These are phyloP conservation scores for Phytomonas sp. DNA, from an alignment of 208 protist species.

Conservation along the genomic window DNA sequence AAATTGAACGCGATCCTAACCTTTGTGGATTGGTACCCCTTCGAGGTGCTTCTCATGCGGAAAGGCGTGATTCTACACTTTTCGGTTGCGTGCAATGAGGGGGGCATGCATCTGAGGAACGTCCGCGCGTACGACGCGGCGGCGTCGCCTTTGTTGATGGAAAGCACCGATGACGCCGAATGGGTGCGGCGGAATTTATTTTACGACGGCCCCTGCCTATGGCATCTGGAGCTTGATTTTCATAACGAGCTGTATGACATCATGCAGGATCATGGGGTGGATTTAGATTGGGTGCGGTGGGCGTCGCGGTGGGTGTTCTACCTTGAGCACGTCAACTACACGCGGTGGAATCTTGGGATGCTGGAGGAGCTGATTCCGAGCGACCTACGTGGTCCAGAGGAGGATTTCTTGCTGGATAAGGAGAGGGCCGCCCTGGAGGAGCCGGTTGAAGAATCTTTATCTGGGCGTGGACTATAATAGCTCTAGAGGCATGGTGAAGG, in stretches of 20 bases:
- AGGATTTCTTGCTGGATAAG: slow-evolving; percentile 47
- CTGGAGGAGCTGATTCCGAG: slow-evolving; percentile 61
- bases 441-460: slow-evolving; percentile 54
- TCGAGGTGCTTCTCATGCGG: slow-evolving; percentile 67
- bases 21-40: slow-evolving; percentile 67
- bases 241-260: slow-evolving; percentile 81
- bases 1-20: slow-evolving; percentile 53
- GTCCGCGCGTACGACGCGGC: slow-evolving; percentile 61
- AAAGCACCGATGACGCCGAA: slow-evolving; percentile 36
- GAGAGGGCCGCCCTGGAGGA: slow-evolving; percentile 44
- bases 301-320: slow-evolving; percentile 71
- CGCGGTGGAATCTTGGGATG: slow-evolving; percentile 53
- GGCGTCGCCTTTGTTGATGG: slow-evolving; percentile 18
- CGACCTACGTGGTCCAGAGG: slow-evolving; percentile 29
- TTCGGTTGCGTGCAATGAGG: slow-evolving; percentile 58
- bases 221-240: slow-evolving; percentile 76
- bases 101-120: slow-evolving; percentile 84
- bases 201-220: slow-evolving; percentile 81
- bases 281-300: slow-evolving; percentile 66
- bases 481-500: too few relatives aligned
- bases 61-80: slow-evolving; percentile 74
- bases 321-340: slow-evolving; percentile 57
- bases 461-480: slow-evolving; percentile 22
- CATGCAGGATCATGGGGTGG: slow-evolving; percentile 80
- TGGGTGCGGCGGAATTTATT: slow-evolving; percentile 47